Evolutionary conservation across 345 rosid genomes (phyloP), one percentile per base, ranked within the genome.

Genomic region (Melastoma malabathricum): DNA sequence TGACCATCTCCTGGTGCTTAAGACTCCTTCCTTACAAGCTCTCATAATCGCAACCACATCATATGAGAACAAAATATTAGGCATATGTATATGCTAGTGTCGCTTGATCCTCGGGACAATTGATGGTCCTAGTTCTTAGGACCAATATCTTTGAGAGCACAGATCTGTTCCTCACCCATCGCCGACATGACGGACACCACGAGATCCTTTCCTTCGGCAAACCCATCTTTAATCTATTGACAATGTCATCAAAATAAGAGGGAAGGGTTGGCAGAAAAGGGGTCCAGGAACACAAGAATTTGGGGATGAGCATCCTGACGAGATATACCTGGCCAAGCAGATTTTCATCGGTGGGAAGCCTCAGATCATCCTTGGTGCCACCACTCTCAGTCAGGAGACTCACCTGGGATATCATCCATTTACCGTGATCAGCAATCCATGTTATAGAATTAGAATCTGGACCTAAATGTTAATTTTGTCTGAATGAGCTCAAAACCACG

Each of bases 151-250:
- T 77, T 80, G 1, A 80, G 80, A 22, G 81, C 70, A 45, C 75
- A 74, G 54, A 80, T 77, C 71, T 77, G 83, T 66, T 80, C 83
- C 68, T 80, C 83, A 45, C 87, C 83, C 83, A 77, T 77, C 53
- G 83, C 65, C 5, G 77, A 70, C 87, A 80, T 80, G 59, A 80
- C 83, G 0, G 79, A 34, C 69, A 80, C 83, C 55, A 75, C 79
- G 54, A 77, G 83, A 55, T 80, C 83, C 62, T 80, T 77, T 41
- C 87, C 87, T 57, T 80, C 87, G 5, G 18, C 68, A 61, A 80
- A 75, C 62, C 87, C 81, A 44, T 75, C 77, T 72, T 75, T 75
- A 60, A 77, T 75, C 86, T 80, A 22, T 22, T 22, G n/a, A 27
- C 20, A 27, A 18, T 43, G 10, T 39, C 16, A 4, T 22, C 25